Conservation (phyloP, 352 stramenopile species). For the Phytophthora brassicae region DNA sequence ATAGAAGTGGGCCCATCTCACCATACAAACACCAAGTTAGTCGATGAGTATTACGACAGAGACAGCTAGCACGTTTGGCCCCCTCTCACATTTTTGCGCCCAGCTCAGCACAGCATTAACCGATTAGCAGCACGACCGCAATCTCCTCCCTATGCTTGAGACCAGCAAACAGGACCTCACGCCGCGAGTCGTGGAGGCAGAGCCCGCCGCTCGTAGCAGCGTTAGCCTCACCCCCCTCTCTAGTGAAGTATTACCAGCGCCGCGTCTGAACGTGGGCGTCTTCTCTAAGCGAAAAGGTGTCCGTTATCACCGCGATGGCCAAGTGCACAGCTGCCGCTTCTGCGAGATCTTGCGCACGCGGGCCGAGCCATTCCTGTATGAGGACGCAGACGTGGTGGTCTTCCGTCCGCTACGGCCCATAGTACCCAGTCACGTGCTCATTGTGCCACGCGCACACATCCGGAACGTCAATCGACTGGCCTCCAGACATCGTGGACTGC, state of each 20-base stretch:
- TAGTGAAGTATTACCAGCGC: conserved; percentile 19
- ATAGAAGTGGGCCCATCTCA: conserved; percentile 5
- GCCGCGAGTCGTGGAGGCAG: too few species aligned
- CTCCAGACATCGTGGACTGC: conserved; percentile 44
- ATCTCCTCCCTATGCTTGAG: conserved; percentile 11
- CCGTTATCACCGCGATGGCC: conserved; percentile 57
- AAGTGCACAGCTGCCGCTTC: conserved; percentile 72
- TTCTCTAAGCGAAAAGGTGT: conserved; percentile 76
- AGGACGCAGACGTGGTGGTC: conserved; percentile 77
- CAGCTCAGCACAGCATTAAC: conserved; percentile 28
- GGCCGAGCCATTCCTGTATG: conserved; percentile 70
- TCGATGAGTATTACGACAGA: conserved; percentile 16
- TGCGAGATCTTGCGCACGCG: conserved; percentile 71
- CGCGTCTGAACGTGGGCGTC: conserved; percentile 41
- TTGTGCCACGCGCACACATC: conserved; percentile 78
- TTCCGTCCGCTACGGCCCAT: conserved; percentile 77
- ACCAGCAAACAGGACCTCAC: conserved; percentile 11
- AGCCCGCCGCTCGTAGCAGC: conserved; percentile 11
- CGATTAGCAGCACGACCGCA: conserved; percentile 6
- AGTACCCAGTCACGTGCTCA: conserved; percentile 71
- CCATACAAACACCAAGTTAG: conserved; percentile 26
- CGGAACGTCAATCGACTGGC: conserved; percentile 77
- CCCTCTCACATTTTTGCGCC: conserved; percentile 28
- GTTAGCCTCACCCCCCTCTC: conserved; percentile 20
- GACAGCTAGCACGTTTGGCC: conserved; percentile 25